Evolutionary conservation across 345 rosid species (phyloP).

Genomic region (Sonneratia alba): DNA sequence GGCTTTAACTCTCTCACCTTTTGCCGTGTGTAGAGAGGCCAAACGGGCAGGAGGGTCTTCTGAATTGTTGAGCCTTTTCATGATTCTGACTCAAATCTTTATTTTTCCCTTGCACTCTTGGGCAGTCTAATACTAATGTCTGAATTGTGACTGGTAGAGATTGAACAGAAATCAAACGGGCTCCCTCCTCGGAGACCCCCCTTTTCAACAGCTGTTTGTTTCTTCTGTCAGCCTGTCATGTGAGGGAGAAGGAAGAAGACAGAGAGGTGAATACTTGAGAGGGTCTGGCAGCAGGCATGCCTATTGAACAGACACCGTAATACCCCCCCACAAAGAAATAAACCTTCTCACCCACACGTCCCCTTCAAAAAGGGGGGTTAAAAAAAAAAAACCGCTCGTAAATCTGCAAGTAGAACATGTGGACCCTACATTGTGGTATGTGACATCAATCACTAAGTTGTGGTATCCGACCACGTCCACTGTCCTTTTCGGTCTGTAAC

Average conservation of each 20-base stretch:
- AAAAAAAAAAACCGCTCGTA: too few relatives aligned
- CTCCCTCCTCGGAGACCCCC: neutral
- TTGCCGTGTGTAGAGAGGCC: neutral
- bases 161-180: neutral
- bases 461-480: too few relatives aligned
- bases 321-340: neutral
- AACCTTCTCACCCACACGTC: neutral
- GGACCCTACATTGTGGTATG: too few relatives aligned
- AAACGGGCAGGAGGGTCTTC: neutral
- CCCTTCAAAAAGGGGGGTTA: too few relatives aligned
- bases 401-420: too few relatives aligned
- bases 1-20: neutral
- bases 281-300: neutral
- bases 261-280: neutral
- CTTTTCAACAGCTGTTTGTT: neutral
- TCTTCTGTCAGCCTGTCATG: neutral
- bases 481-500: too few relatives aligned
- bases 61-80: conserved; percentile 4
- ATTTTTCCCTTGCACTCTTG: neutral
- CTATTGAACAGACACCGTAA: neutral
- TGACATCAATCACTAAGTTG: too few relatives aligned
- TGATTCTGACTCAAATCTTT: neutral
- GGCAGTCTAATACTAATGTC: neutral
- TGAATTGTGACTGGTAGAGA: neutral
- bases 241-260: conserved; percentile 1